Evolutionary conservation across 1,139 yeast species (phyloP).

Genomic region (Candida sojae): DNA sequence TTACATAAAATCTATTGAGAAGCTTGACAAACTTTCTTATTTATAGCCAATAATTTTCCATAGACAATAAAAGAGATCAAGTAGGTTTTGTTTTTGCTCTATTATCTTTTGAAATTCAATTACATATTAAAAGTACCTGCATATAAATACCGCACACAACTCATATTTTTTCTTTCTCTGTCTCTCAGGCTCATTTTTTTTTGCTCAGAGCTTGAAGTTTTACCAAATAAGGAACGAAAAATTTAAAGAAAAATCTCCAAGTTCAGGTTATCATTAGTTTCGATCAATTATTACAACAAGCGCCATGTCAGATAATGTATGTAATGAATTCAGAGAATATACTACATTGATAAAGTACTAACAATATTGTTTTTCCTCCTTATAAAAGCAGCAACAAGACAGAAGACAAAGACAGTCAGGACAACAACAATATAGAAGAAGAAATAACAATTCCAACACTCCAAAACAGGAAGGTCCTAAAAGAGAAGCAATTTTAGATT

Average conservation of each 20-base stretch:
- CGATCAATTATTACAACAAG: no score
- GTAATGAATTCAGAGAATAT: constrained; percentile 1
- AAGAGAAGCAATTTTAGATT: constrained; percentile 86
- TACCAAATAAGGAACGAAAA: background rate
- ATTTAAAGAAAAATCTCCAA: background rate
- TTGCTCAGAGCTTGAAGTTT: background rate
- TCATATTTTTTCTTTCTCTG: background rate
- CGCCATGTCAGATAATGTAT: constrained; percentile 15
- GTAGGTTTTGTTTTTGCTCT: no score
- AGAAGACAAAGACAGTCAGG: constrained; percentile 5
- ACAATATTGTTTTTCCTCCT: background rate
- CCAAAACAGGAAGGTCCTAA: constrained; percentile 72
- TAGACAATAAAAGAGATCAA: no score
- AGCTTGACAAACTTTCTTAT: no score
- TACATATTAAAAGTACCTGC: no score
- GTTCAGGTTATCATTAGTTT: no score
- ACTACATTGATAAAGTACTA: background rate
- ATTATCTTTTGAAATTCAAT: no score
- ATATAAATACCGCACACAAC: background rate
- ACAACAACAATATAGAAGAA: constrained; percentile 12
- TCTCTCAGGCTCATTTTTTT: no score
- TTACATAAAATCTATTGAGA: background rate
- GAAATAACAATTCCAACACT: constrained; percentile 23
- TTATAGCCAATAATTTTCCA: no score
- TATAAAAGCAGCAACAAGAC: constrained; percentile 1